phyloP scores from a whole-genome alignment of 768 basidiomycete species.

The Phlebiopsis flavidoalba region DNA sequence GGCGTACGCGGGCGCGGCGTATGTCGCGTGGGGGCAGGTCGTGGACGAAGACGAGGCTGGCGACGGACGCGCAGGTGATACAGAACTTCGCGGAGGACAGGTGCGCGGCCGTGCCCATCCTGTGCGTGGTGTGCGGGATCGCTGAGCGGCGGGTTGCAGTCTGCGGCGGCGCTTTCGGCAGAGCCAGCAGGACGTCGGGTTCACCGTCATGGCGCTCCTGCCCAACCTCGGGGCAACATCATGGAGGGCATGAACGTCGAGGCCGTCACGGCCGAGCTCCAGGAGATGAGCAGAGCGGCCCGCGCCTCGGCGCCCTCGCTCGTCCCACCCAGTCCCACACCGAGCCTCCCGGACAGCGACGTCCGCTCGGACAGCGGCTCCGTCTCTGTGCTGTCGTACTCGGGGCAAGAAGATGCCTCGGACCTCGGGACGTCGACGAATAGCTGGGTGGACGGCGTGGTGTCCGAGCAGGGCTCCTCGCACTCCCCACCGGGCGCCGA shows the following conservation, averaged over 20 bases:
- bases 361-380: conserved; percentile 41
- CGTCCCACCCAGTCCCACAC: conserved; percentile 27
- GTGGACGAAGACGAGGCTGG: conserved; percentile 57
- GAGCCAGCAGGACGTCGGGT: conserved; percentile 73
- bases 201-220: conserved; percentile 65
- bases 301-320: conserved; percentile 15
- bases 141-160: too few relatives aligned
- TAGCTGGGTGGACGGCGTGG: conserved; percentile 43
- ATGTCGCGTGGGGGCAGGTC: conserved; percentile 59
- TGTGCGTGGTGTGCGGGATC: too few relatives aligned
- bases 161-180: conserved; percentile 68
- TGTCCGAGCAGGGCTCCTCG: conserved; percentile 14
- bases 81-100: conserved; percentile 62
- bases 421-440: conserved; percentile 27
- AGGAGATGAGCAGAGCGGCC: conserved; percentile 36
- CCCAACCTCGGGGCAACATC: conserved; percentile 62
- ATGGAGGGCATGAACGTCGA: conserved; percentile 78
- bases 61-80: conserved; percentile 55
- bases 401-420: conserved; percentile 33
- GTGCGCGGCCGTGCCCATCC: conserved; percentile 35
- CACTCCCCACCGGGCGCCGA: conserved; percentile 8
- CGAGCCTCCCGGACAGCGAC: conserved; percentile 28
- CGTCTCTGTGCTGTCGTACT: conserved; percentile 33
- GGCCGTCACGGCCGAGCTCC: conserved; percentile 52
- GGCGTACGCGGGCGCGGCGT: conserved; percentile 54